Evolutionary conservation across 352 stramenopile species (phyloP).

Genomic region (Phytophthora palmivora): DNA sequence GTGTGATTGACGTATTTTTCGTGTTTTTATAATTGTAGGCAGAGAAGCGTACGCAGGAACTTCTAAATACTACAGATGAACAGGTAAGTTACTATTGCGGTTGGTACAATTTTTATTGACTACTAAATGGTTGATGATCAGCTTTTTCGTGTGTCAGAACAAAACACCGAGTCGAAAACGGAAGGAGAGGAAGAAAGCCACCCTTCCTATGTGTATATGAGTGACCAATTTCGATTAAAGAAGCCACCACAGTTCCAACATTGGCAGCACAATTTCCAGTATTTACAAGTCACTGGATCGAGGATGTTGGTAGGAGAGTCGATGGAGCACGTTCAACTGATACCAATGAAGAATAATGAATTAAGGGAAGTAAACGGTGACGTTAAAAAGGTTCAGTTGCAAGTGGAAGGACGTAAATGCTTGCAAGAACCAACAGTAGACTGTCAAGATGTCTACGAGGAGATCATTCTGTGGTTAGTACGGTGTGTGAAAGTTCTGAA

Average conservation of each 20-base stretch:
- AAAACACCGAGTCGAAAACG: background rate
- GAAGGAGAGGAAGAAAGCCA: slow-evolving; percentile 15
- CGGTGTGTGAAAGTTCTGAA: background rate
- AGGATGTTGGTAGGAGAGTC: slow-evolving; percentile 31
- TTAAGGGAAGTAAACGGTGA: background rate
- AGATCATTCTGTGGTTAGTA: slow-evolving; percentile 26
- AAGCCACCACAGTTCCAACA: slow-evolving; percentile 50
- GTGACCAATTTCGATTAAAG: slow-evolving; percentile 51
- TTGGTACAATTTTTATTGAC: background rate
- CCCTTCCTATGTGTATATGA: slow-evolving; percentile 54
- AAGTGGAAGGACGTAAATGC: slow-evolving; percentile 24
- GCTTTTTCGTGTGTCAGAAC: slow-evolving; percentile 26
- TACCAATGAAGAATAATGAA: slow-evolving; percentile 10
- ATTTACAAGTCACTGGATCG: slow-evolving; percentile 44
- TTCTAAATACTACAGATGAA: slow-evolving; percentile 44
- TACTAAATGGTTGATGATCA: slow-evolving; percentile 10
- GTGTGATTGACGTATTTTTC: background rate
- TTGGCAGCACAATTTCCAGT: slow-evolving; percentile 60
- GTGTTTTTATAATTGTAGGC: slow-evolving; percentile 39
- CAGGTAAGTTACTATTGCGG: slow-evolving; percentile 23
- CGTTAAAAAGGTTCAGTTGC: slow-evolving; percentile 3
- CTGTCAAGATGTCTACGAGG: slow-evolving; percentile 17
- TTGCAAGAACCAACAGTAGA: slow-evolving; percentile 15
- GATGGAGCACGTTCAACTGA: slow-evolving; percentile 51
- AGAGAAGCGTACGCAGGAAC: slow-evolving; percentile 44